Base-by-base conservation (phyloP, 1,284 basidiomycete species). In the Leccinum fuscescens region DNA sequence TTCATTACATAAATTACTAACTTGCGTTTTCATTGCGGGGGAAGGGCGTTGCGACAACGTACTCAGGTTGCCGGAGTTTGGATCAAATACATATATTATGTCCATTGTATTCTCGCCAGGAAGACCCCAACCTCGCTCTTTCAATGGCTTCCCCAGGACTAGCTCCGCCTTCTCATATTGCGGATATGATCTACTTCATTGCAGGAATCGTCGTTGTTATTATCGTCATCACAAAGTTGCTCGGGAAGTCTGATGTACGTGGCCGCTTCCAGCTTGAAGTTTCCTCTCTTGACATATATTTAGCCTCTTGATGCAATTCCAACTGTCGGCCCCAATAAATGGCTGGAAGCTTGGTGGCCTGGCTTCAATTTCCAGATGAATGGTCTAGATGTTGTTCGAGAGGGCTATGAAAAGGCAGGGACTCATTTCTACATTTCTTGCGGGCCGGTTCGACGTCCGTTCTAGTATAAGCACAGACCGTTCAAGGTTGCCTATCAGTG, bases 401-500 rank as follows among this genome's bases (percentile, higher is more conserved):
- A 73, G 27, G 70, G 72, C 4, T 71, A 68, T 33, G 49, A 56
- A n/a, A 63, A 64, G 59, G 70, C 59, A 59, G 42, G 54, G 2
- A 17, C 3, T n/a, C 14, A 6, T 14, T n/a, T 9, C 53, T 31
- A 12, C 17, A 3, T 14, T 54, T 50, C 29, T 22, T 5, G 20
- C 20, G n/a, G 6, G 22, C n/a, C 39, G n/a, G 6, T 6, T 22
- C 24, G 9, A 33, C n/a, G 3, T 14, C 29, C 27, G 3, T 33
- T 35, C 12, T 11, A 80, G 79, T 73, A 77, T 62, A 74, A 71
- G 6, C 69, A 69, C 11, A 62, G 58, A 0, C 63, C 72, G 4
- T 83, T 82, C 73, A 81, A 80, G 62, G 61, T 84, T 9, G 68
- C 80, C 0, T 66, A 72, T 1, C 58, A 74, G 3, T 67, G 70